Evolutionary conservation across 257 asterid genomes (phyloP).

Genomic region (Thymus quinquecostatus): DNA sequence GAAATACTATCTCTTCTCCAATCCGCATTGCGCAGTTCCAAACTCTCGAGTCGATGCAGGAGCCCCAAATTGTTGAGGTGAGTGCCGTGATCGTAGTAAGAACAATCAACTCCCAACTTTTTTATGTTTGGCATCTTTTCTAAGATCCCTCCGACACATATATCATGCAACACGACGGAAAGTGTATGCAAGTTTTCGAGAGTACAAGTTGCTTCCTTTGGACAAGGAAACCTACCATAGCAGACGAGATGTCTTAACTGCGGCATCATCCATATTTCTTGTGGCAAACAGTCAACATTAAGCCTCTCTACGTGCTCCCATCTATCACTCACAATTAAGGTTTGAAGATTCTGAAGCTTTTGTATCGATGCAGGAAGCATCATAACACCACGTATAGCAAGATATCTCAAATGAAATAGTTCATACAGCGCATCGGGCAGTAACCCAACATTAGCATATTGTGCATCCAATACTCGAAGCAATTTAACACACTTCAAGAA

Average conservation of each 20-base stretch:
- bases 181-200: constrained; percentile 26
- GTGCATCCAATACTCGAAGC: too few relatives aligned
- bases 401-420: too few relatives aligned
- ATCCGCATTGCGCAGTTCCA: background rate
- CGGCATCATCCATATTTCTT: constrained; percentile 15
- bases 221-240: background rate
- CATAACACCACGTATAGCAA: too few relatives aligned
- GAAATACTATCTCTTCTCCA: background rate
- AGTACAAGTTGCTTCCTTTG: background rate
- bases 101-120: background rate
- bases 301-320: background rate
- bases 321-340: too few relatives aligned
- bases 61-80: background rate
- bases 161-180: background rate
- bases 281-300: background rate
- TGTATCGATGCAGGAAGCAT: too few relatives aligned
- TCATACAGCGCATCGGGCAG: too few relatives aligned
- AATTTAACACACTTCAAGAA: too few relatives aligned
- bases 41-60: background rate
- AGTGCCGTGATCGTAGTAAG: background rate
- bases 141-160: background rate
- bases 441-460: too few relatives aligned
- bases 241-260: constrained; percentile 4
- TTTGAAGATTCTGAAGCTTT: too few relatives aligned
- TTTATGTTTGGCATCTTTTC: constrained; percentile 6